Conservation (phyloP, 169 alveolate species). For the Prorocentrum cordatum region DNA sequence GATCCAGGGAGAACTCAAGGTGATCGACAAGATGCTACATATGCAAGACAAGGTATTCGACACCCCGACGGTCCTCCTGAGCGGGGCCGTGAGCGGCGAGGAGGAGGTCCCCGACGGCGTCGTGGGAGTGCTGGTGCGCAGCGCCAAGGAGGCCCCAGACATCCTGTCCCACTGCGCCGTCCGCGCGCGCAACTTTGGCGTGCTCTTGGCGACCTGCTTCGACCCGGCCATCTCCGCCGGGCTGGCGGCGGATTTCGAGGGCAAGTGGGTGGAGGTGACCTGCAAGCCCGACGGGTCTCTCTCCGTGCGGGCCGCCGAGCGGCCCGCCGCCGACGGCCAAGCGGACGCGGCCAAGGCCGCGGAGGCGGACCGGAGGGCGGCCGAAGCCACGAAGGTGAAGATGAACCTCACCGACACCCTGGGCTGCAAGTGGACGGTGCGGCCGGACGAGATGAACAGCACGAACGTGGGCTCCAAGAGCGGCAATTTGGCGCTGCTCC, state of each 20-base stretch:
- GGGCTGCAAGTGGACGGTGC: constrained; percentile 15
- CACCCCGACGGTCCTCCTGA: constrained; percentile 78
- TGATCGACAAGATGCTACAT: constrained; percentile 68
- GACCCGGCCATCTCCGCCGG: constrained; percentile 26
- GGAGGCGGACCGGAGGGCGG: background rate
- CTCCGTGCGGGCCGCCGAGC: background rate
- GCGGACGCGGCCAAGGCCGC: constrained; percentile 20
- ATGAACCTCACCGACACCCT: constrained; percentile 42
- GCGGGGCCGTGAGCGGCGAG: constrained; percentile 83
- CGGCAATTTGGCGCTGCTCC: constrained; percentile 20
- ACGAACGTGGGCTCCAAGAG: constrained; percentile 59
- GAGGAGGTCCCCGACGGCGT: constrained; percentile 88
- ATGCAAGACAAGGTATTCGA: constrained; percentile 77
- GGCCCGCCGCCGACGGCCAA: background rate
- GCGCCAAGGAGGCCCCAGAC: constrained; percentile 85
- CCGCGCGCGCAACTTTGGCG: constrained; percentile 85
- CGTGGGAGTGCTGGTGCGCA: constrained; percentile 80
- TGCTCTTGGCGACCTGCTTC: constrained; percentile 79
- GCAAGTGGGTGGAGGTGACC: constrained; percentile 73
- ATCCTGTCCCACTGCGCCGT: constrained; percentile 86
- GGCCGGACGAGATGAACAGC: background rate
- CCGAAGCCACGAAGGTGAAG: constrained; percentile 16
- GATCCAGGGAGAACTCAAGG: constrained; percentile 75
- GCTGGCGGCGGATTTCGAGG: constrained; percentile 52
- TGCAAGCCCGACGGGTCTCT: constrained; percentile 42